Evolutionary conservation across 129 eudicot genomes (phyloP).

Genomic region (Arctium lappa): DNA sequence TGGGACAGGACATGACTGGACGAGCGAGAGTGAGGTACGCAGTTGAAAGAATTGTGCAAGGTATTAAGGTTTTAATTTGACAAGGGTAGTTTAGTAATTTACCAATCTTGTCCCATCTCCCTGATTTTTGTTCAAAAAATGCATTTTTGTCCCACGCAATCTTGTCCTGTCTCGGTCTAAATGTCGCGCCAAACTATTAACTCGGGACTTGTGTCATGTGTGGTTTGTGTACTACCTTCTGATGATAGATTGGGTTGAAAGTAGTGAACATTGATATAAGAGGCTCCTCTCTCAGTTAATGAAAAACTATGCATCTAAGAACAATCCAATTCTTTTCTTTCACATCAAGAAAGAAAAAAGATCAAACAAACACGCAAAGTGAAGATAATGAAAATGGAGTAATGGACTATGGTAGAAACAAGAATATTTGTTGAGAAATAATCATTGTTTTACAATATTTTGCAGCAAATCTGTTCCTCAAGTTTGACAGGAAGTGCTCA

Average conservation of each 20-base stretch:
- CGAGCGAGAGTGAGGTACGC: no score
- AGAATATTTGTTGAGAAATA: background rate
- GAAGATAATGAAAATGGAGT: background rate
- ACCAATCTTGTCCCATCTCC: background rate
- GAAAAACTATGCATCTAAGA: background rate
- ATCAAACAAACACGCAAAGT: background rate
- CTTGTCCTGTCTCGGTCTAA: no score
- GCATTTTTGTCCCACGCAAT: no score
- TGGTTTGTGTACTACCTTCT: background rate
- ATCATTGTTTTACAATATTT: background rate
- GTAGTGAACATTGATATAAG: background rate
- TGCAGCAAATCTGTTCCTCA: background rate
- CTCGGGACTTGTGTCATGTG: background rate
- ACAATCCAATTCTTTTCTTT: background rate
- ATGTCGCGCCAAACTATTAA: background rate
- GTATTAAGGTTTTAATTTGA: background rate
- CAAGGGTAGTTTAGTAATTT: background rate
- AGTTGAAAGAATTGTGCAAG: no score
- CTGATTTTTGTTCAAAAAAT: background rate
- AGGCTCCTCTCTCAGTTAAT: background rate
- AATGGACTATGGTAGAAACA: background rate
- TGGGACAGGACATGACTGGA: no score
- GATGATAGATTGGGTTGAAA: slow-evolving; percentile 4
- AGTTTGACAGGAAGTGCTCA: background rate
- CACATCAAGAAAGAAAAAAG: background rate